Percentiles rank a stretch among this genome's conserved stretches.
Conservation (phyloP, 176 grass and related monocot genomes). For the Phoenix roebelenii region DNA sequence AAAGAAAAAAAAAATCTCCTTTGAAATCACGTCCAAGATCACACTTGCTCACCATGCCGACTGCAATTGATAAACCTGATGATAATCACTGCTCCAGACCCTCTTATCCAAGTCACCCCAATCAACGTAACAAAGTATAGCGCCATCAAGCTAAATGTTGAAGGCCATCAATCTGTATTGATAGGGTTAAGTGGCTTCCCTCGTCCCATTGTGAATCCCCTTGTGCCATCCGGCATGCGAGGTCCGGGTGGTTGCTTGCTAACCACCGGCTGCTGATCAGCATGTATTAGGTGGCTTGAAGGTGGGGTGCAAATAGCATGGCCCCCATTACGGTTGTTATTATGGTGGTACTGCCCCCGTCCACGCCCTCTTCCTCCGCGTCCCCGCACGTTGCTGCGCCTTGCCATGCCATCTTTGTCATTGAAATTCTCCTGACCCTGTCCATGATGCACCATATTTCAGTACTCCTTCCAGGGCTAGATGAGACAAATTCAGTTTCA, state of each 20-base stretch:
- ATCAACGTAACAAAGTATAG: too few relatives aligned
- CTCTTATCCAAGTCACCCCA: too few relatives aligned
- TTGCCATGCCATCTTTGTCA: conserved; percentile 33
- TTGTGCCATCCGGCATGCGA: conserved; percentile 73
- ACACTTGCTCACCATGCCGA: too few relatives aligned
- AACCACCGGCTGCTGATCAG: conserved; percentile 22
- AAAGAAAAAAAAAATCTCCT: too few relatives aligned
- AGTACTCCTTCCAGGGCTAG: too few relatives aligned
- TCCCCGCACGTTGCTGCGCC: conserved; percentile 40
- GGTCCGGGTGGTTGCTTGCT: conserved; percentile 72
- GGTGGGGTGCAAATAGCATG: conserved; percentile 19
- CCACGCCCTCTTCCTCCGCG: conserved; percentile 47
- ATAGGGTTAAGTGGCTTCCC: conserved; percentile 37
- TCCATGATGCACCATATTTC: conserved; percentile 6
- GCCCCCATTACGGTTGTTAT: conserved; percentile 31
- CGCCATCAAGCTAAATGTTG: too few relatives aligned
- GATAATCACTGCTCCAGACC: too few relatives aligned
- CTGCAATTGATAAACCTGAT: too few relatives aligned
- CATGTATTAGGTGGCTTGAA: conserved; percentile 27
- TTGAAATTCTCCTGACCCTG: conserved; percentile 47
- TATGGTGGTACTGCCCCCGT: conserved; percentile 38
- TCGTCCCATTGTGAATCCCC: conserved; percentile 71
- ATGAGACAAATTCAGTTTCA: too few relatives aligned
- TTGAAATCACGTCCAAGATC: too few relatives aligned
- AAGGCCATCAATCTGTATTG: conserved; percentile 10